Percentiles rank a stretch among this genome's conserved stretches.
Evolutionary conservation across 345 rosid species (phyloP).

Genomic region (Punica granatum): DNA sequence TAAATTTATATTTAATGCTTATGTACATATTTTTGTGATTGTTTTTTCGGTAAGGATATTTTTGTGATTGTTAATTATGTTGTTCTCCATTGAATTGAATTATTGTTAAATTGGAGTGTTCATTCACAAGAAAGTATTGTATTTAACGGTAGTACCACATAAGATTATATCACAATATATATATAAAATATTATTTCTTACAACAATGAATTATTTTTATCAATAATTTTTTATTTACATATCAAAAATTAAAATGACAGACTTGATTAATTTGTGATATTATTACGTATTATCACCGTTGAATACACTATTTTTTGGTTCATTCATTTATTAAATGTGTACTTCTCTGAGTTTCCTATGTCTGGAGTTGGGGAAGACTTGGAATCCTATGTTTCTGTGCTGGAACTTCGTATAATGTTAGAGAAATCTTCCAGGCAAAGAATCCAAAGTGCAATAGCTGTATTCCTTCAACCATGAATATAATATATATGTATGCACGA

Average conservation of each 20-base stretch:
- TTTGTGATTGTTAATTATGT: too few relatives aligned
- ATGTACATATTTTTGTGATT: neutral
- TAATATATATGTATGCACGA: neutral
- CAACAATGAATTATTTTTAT: too few relatives aligned
- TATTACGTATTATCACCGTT: too few relatives aligned
- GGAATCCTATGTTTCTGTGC: slow-evolving; percentile 3
- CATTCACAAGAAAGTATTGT: too few relatives aligned
- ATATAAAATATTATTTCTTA: too few relatives aligned
- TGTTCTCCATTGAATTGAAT: neutral
- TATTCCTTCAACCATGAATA: neutral
- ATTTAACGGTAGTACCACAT: too few relatives aligned
- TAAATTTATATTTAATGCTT: neutral
- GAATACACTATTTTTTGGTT: too few relatives aligned
- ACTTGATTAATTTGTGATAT: too few relatives aligned
- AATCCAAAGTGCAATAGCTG: neutral
- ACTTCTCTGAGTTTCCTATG: neutral
- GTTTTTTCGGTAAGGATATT: too few relatives aligned
- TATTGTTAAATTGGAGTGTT: neutral
- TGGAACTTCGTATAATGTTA: neutral
- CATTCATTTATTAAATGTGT: neutral
- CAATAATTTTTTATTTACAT: too few relatives aligned
- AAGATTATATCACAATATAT: too few relatives aligned
- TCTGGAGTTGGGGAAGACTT: neutral
- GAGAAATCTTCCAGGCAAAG: neutral
- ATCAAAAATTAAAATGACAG: too few relatives aligned